These are phyloP conservation scores for Oryza australiensis DNA, from an alignment of 176 grass and related monocot species.

Conservation along the genomic window DNA sequence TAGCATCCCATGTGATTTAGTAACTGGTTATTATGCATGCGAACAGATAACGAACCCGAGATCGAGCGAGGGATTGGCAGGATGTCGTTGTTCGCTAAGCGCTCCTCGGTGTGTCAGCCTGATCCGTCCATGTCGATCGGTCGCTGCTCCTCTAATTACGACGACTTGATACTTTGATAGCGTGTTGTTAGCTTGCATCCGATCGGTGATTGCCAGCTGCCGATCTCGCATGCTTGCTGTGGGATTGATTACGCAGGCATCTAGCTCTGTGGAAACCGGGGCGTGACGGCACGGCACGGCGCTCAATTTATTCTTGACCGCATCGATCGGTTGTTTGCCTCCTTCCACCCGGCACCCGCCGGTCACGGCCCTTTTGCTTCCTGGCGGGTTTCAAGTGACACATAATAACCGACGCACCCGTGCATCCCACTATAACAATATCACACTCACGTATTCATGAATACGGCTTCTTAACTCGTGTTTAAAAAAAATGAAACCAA, in stretches of 20 bases:
- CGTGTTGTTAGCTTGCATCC: background rate
- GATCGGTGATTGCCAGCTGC: too few relatives aligned
- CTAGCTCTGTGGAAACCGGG: background rate
- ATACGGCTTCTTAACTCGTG: too few relatives aligned
- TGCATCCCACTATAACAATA: too few relatives aligned
- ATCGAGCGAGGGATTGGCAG: background rate
- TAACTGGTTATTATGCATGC: background rate
- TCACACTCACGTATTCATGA: too few relatives aligned
- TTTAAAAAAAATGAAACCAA: too few relatives aligned
- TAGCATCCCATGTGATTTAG: background rate
- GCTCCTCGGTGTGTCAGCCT: background rate
- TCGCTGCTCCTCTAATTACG: background rate
- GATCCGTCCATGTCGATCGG: slow-evolving; percentile 16
- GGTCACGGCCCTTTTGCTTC: slow-evolving; percentile 1
- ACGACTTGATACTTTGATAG: too few relatives aligned
- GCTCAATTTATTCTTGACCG: background rate
- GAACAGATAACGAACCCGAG: slow-evolving; percentile 25
- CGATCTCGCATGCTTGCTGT: too few relatives aligned
- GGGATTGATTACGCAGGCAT: too few relatives aligned
- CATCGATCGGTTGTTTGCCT: slow-evolving; percentile 15
- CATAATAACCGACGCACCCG: too few relatives aligned
- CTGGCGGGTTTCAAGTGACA: background rate
- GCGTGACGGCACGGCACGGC: background rate
- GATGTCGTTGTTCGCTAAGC: background rate
- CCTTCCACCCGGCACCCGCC: background rate